These are phyloP conservation scores for Biscogniauxia mediterranea DNA, from an alignment of 2,329 filamentous ascomycete genomes.

Conservation along the genomic window DNA sequence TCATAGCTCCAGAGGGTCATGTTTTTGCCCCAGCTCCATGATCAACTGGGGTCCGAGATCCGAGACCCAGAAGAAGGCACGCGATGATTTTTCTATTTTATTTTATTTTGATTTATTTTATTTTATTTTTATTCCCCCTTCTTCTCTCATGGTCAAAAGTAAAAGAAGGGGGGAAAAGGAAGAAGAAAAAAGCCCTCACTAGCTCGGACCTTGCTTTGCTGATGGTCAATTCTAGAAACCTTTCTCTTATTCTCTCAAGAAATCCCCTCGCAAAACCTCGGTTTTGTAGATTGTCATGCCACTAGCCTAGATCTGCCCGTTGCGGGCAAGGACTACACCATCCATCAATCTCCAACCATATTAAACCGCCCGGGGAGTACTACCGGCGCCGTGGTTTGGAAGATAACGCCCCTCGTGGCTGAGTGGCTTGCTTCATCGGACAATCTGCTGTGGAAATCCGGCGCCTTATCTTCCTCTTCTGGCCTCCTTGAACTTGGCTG, in stretches of 20 bases:
- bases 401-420: conserved; percentile 80
- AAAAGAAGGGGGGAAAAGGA: no score
- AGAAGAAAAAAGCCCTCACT: no score
- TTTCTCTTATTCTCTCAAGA: conserved; percentile 81
- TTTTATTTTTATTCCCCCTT: no score
- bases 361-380: conserved; percentile 71
- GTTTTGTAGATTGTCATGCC: conserved; percentile 76
- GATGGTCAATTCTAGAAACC: conserved; percentile 59
- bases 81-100: not conserved
- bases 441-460: conserved; percentile 61
- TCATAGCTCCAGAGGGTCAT: not conserved
- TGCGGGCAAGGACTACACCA: conserved; percentile 65
- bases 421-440: conserved; percentile 67
- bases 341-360: conserved; percentile 81
- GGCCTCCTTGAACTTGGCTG: conserved; percentile 80
- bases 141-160: no score
- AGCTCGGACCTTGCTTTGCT: conserved; percentile 3
- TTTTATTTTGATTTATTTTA: no score
- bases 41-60: conserved; percentile 32
- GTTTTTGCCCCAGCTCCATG: not conserved
- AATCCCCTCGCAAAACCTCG: conserved; percentile 73
- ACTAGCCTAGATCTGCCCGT: conserved; percentile 65
- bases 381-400: conserved; percentile 85
- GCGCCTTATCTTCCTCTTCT: conserved; percentile 53
- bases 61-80: conserved; percentile 33